phyloP scores from a whole-genome alignment of 2,329 filamentous ascomycete genomes.

The Aureobasidium sp. region DNA sequence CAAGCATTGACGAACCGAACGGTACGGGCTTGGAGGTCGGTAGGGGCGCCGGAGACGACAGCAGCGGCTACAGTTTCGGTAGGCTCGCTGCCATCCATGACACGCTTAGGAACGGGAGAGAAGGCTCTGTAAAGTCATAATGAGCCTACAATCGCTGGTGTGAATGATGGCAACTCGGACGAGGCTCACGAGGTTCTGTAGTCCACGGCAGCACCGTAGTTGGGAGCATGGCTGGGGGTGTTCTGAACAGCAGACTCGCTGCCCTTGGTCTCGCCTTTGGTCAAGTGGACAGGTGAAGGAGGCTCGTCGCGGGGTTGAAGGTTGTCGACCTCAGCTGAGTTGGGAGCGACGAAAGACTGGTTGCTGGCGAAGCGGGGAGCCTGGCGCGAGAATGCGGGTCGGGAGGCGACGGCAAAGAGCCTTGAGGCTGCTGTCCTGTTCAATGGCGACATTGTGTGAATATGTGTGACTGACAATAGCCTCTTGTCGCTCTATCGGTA shows the following conservation, averaged over 20 bases:
- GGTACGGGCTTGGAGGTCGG: constrained; percentile 87
- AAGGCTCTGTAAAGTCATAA: constrained; percentile 56
- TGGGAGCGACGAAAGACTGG: constrained; percentile 30
- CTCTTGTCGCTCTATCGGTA: background rate
- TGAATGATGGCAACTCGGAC: background rate
- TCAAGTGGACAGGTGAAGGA: constrained; percentile 16
- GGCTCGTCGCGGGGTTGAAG: constrained; percentile 15
- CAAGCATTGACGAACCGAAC: constrained; percentile 62
- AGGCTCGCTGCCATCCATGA: constrained; percentile 87
- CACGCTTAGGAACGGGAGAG: constrained; percentile 79
- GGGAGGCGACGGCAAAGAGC: constrained; percentile 30
- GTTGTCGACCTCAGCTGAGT: constrained; percentile 28
- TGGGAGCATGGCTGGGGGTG: constrained; percentile 61
- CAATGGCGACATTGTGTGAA: constrained; percentile 28
- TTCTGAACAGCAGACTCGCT: constrained; percentile 45
- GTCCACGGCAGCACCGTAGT: constrained; percentile 75
- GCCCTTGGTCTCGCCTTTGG: constrained; percentile 40
- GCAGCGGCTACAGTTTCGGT: constrained; percentile 69
- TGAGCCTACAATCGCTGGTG: constrained; percentile 22
- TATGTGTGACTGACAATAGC: constrained; percentile 6
- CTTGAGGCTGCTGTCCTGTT: constrained; percentile 35
- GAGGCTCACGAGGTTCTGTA: constrained; percentile 78
- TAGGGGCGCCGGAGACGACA: constrained; percentile 82
- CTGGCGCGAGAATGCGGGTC: constrained; percentile 3
- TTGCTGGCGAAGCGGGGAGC: constrained; percentile 15